Percentiles rank a stretch among this genome's conserved stretches.
Conservation (phyloP, 139 green algal species). For the Limnomonas spitsbergensis region DNA sequence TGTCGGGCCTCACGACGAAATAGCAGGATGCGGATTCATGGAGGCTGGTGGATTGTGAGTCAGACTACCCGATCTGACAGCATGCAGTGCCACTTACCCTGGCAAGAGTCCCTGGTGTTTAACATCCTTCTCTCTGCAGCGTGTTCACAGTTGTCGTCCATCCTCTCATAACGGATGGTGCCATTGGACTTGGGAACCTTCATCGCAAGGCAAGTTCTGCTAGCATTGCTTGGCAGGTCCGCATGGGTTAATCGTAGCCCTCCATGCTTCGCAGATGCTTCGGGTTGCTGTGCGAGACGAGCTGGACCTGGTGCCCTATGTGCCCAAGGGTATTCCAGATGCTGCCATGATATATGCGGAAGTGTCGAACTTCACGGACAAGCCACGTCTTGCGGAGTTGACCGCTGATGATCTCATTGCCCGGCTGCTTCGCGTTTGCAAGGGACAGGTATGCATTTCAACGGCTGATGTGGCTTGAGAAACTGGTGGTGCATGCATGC, state of each 20-base stretch:
- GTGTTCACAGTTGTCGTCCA: conserved; percentile 64
- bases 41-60: conserved; percentile 9
- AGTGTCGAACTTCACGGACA: conserved; percentile 63
- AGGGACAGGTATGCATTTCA: conserved; percentile 60
- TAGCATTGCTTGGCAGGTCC: too few species aligned
- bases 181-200: conserved; percentile 79
- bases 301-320: conserved; percentile 42
- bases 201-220: conserved; percentile 66
- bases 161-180: conserved; percentile 44
- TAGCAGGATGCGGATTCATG: background rate
- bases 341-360: conserved; percentile 68
- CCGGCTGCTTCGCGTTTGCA: conserved; percentile 57
- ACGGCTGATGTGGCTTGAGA: background rate
- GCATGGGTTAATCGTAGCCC: background rate
- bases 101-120: too few species aligned
- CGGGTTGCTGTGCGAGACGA: conserved; percentile 62
- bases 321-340: conserved; percentile 40
- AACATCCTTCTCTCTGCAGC: conserved; percentile 59
- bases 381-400: conserved; percentile 53
- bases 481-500: background rate
- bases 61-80: background rate
- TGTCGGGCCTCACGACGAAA: background rate
- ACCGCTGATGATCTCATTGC: conserved; percentile 60
- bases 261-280: conserved; percentile 51
- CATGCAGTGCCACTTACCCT: too few species aligned